Conservation (phyloP, 495 filamentous ascomycete genomes). For the Ascobolus immersus region DNA sequence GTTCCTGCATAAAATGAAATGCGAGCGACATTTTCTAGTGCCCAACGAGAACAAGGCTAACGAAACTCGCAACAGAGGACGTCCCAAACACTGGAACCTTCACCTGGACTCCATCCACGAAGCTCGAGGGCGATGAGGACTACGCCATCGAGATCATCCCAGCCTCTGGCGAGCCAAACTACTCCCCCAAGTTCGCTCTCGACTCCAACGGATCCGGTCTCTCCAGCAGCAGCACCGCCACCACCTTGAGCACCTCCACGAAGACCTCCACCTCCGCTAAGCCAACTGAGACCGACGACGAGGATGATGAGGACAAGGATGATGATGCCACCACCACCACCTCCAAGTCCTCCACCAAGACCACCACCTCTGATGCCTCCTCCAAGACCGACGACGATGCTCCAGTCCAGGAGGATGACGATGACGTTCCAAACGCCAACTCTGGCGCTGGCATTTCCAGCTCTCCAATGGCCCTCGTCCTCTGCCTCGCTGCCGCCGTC, state of each 20-base stretch:
- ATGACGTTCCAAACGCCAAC: constrained; percentile 2
- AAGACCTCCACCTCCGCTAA: too few species aligned
- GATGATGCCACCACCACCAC: too few species aligned
- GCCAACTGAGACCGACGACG: too few species aligned
- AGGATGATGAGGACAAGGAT: too few species aligned
- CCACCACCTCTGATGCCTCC: too few species aligned
- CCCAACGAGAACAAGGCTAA: background rate
- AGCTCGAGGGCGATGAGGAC: constrained; percentile 2
- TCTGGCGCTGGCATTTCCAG: constrained; percentile 1
- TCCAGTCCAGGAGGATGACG: too few species aligned
- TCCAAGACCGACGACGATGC: too few species aligned
- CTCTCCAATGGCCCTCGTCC: constrained; percentile 3
- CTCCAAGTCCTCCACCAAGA: too few species aligned
- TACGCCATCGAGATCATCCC: constrained; percentile 10
- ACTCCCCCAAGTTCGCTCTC: constrained; percentile 3
- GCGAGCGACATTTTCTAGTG: background rate
- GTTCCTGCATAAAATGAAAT: background rate
- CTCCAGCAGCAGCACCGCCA: constrained; percentile 1
- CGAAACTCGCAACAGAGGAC: constrained; percentile 1
- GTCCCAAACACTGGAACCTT: constrained; percentile 7
- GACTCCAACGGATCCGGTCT: constrained; percentile 3
- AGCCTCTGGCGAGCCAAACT: constrained; percentile 4
- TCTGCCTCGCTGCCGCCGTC: constrained; percentile 3
- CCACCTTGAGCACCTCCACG: too few species aligned
- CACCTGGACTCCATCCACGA: constrained; percentile 6